Evolutionary conservation across 257 asterid genomes (phyloP), one percentile per base, ranked within the genome.

Genomic region (Plantago elongata): DNA sequence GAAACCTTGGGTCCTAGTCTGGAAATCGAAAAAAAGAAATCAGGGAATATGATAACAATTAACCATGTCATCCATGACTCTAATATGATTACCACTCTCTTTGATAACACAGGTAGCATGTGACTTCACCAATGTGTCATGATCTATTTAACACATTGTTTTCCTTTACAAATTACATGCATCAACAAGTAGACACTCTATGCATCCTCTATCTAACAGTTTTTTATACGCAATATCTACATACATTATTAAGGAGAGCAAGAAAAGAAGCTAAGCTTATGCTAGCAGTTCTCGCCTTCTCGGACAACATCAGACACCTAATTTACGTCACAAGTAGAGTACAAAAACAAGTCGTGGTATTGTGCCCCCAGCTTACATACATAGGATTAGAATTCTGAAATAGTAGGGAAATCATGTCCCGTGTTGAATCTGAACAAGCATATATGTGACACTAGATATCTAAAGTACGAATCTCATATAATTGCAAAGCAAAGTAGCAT

Each of bases 1-100:
- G 66, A 74, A 93, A 45, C 97, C 97, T 44, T 84, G 83, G 1
- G 94, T 93, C 70, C 99, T 78, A 64, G 99, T 93, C 99, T 93
- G 62, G 13, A 75, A 75, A n/a, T n/a, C n/a, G 51, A 67, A 13
- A 18, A 5, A 50, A 51, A 67, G 4, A 47, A 30, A 15, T 68
- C 43, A 77, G 58, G 37, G 9, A 27, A 49, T 49, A n/a, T 51
- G 55, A 16, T 50, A 50, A 18, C 34, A 51, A 9, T 51, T 16
- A 15, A 50, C 30, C 12, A 50, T 50, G 55, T 30, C 12, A 50
- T 50, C 6, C 11, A 51, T 16, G 16, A 13, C 14, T 48, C 16
- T 48, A 8, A 48, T 48, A 48, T 48, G 52, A 48, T 13, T 11
- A 48, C 11, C 52, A 48, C 10, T 51, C 37, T 30, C 13, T 51